Evolutionary conservation across 2,329 filamentous ascomycete genomes (phyloP).

Genomic region (Ophidiomyces ophidiicola): DNA sequence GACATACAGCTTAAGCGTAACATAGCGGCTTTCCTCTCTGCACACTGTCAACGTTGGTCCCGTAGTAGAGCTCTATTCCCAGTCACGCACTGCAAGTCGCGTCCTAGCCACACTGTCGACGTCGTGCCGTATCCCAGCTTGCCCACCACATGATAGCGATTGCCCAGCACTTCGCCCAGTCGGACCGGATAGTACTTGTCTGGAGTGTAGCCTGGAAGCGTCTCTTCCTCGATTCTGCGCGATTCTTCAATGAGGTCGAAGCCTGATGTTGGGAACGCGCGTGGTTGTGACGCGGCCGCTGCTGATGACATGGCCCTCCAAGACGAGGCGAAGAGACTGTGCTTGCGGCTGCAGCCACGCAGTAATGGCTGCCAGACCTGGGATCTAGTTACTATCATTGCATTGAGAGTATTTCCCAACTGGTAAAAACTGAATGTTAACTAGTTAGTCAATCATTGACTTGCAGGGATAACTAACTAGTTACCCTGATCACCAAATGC

Average conservation of each 20-base stretch:
- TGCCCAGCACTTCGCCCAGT: constrained; percentile 12
- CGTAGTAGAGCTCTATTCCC: background rate
- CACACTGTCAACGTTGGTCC: background rate
- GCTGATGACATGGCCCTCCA: too few species aligned
- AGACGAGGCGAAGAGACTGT: too few species aligned
- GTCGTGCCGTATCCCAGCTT: constrained; percentile 20
- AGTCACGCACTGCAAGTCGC: constrained; percentile 14
- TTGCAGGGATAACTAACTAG: too few species aligned
- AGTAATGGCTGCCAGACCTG: too few species aligned
- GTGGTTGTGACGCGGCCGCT: background rate
- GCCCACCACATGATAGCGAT: constrained; percentile 16
- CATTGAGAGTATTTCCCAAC: too few species aligned
- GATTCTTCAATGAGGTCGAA: constrained; percentile 8
- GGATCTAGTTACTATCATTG: too few species aligned
- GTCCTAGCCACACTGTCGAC: constrained; percentile 18
- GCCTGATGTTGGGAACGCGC: constrained; percentile 11
- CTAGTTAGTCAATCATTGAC: too few species aligned
- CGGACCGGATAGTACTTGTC: constrained; percentile 13
- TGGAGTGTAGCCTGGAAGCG: constrained; percentile 11
- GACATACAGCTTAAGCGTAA: background rate
- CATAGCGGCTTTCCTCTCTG: constrained; percentile 14
- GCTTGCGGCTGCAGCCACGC: too few species aligned
- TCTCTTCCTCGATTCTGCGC: constrained; percentile 14
- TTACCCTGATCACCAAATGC: too few species aligned
- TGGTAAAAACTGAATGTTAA: too few species aligned